A percentile compares a stretch with the other conserved stretches of the same genome.
Evolutionary conservation across 2,329 filamentous ascomycete species (phyloP).

Genomic region (Fusarium sp.): DNA sequence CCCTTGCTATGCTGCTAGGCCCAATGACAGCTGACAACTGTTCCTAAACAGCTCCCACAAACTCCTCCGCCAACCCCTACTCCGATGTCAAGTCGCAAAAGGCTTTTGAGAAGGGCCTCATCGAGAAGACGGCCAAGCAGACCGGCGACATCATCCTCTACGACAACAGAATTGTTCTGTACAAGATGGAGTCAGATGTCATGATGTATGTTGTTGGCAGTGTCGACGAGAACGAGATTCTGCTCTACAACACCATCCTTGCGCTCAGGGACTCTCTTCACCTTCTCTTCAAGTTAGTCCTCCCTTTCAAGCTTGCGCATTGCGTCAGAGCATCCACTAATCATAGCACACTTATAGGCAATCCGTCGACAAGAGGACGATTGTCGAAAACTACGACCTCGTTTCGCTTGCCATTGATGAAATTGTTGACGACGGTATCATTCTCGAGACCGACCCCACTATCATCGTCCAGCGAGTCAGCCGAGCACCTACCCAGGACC

Average conservation of each 20-base stretch:
- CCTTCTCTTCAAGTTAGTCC: conserved; percentile 87
- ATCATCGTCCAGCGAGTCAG: conserved; percentile 94
- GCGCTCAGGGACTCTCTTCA: conserved; percentile 92
- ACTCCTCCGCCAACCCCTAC: conserved; percentile 80
- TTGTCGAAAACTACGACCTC: conserved; percentile 98
- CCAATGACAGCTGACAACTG: conserved; percentile 50
- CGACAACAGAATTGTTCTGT: conserved; percentile 95
- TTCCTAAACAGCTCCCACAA: conserved; percentile 53
- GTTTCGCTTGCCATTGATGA: conserved; percentile 96
- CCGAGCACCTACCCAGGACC: conserved; percentile 90
- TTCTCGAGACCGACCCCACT: conserved; percentile 96
- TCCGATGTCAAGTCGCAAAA: conserved; percentile 93
- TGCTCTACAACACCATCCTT: conserved; percentile 94
- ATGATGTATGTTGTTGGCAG: conserved; percentile 95
- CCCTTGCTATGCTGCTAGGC: conserved; percentile 36
- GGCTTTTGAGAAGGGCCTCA: conserved; percentile 93
- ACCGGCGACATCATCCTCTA: conserved; percentile 97
- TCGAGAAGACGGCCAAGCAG: conserved; percentile 97
- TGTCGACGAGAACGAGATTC: conserved; percentile 94
- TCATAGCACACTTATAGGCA: conserved; percentile 69
- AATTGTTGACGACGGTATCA: conserved; percentile 94
- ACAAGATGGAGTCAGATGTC: conserved; percentile 98
- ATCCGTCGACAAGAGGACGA: conserved; percentile 96
- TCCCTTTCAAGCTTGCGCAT: not conserved
- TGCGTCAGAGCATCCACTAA: conserved; percentile 15